phyloP scores from a whole-genome alignment of 306 rosid species.

The Pyrus betulifolia region DNA sequence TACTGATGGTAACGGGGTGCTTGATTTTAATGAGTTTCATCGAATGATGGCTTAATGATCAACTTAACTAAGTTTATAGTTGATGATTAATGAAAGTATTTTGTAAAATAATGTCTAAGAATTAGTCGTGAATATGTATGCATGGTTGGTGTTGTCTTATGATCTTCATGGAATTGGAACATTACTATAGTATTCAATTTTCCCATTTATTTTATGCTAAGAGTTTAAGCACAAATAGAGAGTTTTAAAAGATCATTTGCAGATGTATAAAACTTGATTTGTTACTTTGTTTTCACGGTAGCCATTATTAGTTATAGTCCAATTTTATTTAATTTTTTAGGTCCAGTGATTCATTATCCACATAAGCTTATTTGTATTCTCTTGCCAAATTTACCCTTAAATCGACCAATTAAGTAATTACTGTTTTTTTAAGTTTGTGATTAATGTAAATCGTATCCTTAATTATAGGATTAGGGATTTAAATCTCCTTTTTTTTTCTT shows the following conservation, averaged over 20 bases:
- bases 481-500: background rate
- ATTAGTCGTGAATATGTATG: background rate
- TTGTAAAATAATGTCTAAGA: background rate
- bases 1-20: conserved; percentile 56
- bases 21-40: conserved; percentile 66
- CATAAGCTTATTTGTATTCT: no score
- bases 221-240: background rate
- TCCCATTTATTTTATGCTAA: background rate
- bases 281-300: background rate
- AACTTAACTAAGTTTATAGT: background rate
- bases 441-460: no score
- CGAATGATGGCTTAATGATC: conserved; percentile 53
- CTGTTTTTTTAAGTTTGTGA: no score
- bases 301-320: no score
- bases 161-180: background rate
- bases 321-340: no score
- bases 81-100: background rate
- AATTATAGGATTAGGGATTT: background rate
- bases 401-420: no score
- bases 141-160: background rate
- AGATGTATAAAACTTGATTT: no score
- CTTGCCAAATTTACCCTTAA: no score
- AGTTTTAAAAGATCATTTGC: background rate
- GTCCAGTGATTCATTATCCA: no score
- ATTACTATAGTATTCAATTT: no score